These are phyloP conservation scores for Epichloe scottii DNA, from an alignment of 2,329 filamentous ascomycete species.

Conservation along the genomic window DNA sequence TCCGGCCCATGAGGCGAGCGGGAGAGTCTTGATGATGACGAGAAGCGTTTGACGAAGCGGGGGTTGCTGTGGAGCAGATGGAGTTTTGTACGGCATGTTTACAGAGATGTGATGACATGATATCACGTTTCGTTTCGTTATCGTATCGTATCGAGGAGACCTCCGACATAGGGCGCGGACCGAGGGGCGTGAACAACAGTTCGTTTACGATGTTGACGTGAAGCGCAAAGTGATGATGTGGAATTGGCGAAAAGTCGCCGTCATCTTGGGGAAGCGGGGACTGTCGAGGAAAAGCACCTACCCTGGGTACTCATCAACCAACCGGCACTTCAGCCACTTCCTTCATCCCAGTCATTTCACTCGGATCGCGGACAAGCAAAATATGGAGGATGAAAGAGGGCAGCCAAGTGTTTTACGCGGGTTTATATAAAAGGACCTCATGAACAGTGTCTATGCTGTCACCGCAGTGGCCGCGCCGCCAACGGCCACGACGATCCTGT, in stretches of 20 bases:
- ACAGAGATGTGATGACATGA: background rate
- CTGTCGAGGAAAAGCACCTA: too few relatives aligned
- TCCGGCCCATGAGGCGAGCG: background rate
- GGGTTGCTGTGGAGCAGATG: background rate
- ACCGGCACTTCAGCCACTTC: background rate
- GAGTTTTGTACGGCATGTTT: background rate
- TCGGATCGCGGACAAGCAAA: too few relatives aligned
- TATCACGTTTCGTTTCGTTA: too few relatives aligned
- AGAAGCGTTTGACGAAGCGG: background rate
- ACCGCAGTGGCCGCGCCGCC: background rate
- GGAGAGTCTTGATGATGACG: background rate
- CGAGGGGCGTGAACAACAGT: background rate
- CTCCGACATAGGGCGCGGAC: slow-evolving; percentile 7
- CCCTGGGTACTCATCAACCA: too few relatives aligned
- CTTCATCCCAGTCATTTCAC: background rate
- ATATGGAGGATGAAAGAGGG: background rate
- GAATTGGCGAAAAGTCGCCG: too few relatives aligned
- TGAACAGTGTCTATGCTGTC: too few relatives aligned
- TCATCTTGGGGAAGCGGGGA: too few relatives aligned
- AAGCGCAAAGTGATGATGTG: background rate
- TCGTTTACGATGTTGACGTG: background rate
- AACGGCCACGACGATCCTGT: slow-evolving; percentile 17
- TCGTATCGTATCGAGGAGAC: too few relatives aligned
- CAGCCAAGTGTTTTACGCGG: background rate
- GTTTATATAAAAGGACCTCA: background rate